A percentile compares a stretch with the other conserved stretches of the same genome.
Evolutionary conservation across 2,329 filamentous ascomycete species (phyloP).

Genomic region (Ascosphaera apis): DNA sequence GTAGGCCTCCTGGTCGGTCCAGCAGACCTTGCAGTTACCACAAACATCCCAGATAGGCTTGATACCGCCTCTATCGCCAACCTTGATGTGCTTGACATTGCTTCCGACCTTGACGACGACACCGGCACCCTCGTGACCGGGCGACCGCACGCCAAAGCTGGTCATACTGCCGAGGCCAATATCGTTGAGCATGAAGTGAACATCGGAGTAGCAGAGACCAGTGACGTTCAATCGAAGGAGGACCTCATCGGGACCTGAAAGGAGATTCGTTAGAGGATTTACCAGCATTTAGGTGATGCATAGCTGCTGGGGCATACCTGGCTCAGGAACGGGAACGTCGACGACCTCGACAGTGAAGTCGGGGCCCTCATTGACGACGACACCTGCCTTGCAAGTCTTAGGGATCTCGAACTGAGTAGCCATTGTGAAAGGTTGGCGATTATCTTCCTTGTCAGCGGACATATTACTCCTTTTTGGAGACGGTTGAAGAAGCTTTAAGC

Average conservation of each 20-base stretch:
- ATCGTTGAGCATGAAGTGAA: constrained; percentile 35
- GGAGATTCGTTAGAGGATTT: neutral
- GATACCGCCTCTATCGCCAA: constrained; percentile 30
- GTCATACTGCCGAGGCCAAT: constrained; percentile 26
- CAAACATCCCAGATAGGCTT: constrained; percentile 31
- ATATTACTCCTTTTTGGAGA: no score
- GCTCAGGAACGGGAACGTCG: constrained; percentile 25
- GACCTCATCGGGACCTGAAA: constrained; percentile 28
- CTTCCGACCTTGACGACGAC: constrained; percentile 33
- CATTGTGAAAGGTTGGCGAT: neutral
- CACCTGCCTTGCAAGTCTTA: constrained; percentile 27
- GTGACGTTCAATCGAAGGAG: constrained; percentile 34
- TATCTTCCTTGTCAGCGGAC: no score
- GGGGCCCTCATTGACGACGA: constrained; percentile 27
- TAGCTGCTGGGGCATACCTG: constrained; percentile 13
- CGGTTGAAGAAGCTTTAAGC: no score
- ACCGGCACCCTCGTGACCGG: constrained; percentile 34
- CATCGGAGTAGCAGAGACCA: constrained; percentile 33
- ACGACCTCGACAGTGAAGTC: constrained; percentile 26
- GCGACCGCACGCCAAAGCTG: constrained; percentile 20
- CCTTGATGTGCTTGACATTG: constrained; percentile 28
- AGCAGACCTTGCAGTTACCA: constrained; percentile 27
- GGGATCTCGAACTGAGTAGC: constrained; percentile 18
- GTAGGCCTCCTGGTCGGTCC: constrained; percentile 30
- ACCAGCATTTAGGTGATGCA: neutral